Evolutionary conservation across 2,329 filamentous ascomycete species (phyloP), one percentile per base, ranked within the genome.

Genomic region (Thielaviopsis euricoi): DNA sequence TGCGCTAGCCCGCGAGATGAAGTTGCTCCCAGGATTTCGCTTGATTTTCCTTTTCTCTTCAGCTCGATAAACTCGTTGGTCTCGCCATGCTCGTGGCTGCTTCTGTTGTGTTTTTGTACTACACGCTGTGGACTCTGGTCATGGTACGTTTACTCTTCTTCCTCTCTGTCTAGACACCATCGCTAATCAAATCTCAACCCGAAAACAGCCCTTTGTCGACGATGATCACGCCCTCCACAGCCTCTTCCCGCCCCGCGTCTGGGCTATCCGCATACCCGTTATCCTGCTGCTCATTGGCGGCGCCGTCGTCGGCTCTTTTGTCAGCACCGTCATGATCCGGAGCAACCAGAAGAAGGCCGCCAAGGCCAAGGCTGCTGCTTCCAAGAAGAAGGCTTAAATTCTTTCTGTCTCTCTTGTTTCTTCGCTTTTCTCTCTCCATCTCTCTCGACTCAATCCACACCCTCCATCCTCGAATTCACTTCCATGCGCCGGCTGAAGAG

Each of bases 141-240:
- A 97, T 98, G 87, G 93, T 96, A 81, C 60, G 73, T 66, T 22
- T 15, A 6, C 23, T 15, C 56, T n/a, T n/a, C n/a, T n/a, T n/a
- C n/a, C n/a, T n/a, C n/a, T n/a, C n/a, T n/a, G n/a, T n/a, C n/a
- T n/a, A n/a, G n/a, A n/a, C n/a, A n/a, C n/a, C n/a, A n/a, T n/a
- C n/a, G n/a, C n/a, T n/a, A n/a, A n/a, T n/a, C n/a, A n/a, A n/a
- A n/a, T n/a, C n/a, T n/a, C n/a, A n/a, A n/a, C n/a, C n/a, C n/a
- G n/a, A n/a, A n/a, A n/a, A n/a, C 57, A 98, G 93, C 93, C 93
- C 69, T 98, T 98, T 71, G 93, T 98, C 72, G 93, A 98, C 72
- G 81, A 86, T 59, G 88, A 89, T 70, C 93, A 98, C 72, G 85
- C 89, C 59, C 85, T 97, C 60, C 93, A 98, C 70, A 86, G 86